Base-by-base conservation (phyloP, 768 basidiomycete species). In the Myochromella boudieri region DNA sequence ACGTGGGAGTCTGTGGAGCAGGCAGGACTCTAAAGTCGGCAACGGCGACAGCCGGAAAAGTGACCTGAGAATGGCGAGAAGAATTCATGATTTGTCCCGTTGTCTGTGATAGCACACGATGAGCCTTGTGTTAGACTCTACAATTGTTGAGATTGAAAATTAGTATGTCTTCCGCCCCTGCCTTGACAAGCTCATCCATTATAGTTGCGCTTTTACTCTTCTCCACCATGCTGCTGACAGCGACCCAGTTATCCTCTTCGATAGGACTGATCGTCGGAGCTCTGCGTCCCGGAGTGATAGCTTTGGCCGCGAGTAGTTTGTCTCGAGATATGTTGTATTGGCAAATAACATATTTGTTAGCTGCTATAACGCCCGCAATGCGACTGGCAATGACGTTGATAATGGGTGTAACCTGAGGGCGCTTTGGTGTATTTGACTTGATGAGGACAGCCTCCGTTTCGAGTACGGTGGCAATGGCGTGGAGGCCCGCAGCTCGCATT, bases 401-500 rank as follows among this genome's bases (percentile, higher is more conserved):
- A 46, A 97, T 72, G 1, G 82, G 73, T 3, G 70, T 69, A 47
- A 85, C 74, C 9, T 82, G 68, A 2, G 84, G 76, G 51, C 84
- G 77, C 53, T 87, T 90, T 0, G 76, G 73, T 14, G 69, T 67
- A 42, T 71, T 75, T 1, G 89, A 91, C 52, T 84, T 88, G 75
- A 99, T 97, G 27, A 99, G 82, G 43, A 97, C 91, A 9, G 95
- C 95, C 68, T 99, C 88, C 1, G 72, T 70, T 22, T 84, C 66
- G 44, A 99, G 79, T 9, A 99, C 64, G 8, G 93, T 97, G 11
- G 85, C 87, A 59, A 99, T 97, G 31, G 95, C 84, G 64, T 90
- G 90, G 45, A 98, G 75, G 28, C 95, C 97, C 0, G 95, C 95
- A 20, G 95, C 97, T 26, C 95, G 91, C 97, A 99, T 99, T 6